These are phyloP conservation scores for Priceomyces melissophilus DNA, from an alignment of 805 yeast genomes.

Conservation along the genomic window DNA sequence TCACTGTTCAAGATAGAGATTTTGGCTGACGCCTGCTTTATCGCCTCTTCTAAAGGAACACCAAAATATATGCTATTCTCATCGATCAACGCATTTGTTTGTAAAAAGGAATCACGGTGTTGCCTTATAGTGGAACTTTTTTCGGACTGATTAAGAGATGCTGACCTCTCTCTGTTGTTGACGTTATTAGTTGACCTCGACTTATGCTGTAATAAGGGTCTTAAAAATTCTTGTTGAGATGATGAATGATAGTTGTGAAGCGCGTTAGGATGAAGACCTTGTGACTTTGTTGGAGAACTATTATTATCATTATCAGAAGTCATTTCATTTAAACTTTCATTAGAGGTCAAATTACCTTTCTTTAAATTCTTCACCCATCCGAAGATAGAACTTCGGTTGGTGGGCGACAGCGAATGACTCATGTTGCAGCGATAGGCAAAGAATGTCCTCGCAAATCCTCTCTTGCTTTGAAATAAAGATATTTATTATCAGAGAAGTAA, in stretches of 20 bases:
- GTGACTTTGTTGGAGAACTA: slow-evolving; percentile 10
- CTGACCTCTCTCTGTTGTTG: slow-evolving; percentile 31
- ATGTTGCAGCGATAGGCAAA: slow-evolving; percentile 11
- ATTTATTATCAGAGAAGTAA: too few species aligned
- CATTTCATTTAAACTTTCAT: slow-evolving; percentile 37
- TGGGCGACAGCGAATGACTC: slow-evolving; percentile 39
- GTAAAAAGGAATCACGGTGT: slow-evolving; percentile 50
- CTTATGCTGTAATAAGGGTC: slow-evolving; percentile 50
- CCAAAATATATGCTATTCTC: slow-evolving; percentile 68
- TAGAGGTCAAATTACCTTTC: slow-evolving; percentile 31
- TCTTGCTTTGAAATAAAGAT: too few species aligned
- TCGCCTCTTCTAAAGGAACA: slow-evolving; percentile 66
- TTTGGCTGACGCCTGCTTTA: slow-evolving; percentile 72
- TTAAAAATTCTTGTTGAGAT: slow-evolving; percentile 23
- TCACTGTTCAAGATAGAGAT: slow-evolving; percentile 60
- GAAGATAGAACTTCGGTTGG: slow-evolving; percentile 35
- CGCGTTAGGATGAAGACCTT: slow-evolving; percentile 1
- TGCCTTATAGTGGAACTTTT: slow-evolving; percentile 35
- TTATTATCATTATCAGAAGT: slow-evolving; percentile 14
- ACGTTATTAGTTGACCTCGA: slow-evolving; percentile 49
- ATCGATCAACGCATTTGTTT: slow-evolving; percentile 40
- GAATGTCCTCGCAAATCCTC: too few species aligned
- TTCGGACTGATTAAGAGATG: slow-evolving; percentile 29
- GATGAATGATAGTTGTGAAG: slow-evolving; percentile 1
- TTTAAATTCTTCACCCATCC: slow-evolving; percentile 47